These are phyloP conservation scores for Fusarium irregulare DNA, from an alignment of 2,329 filamentous ascomycete species.

Conservation along the genomic window DNA sequence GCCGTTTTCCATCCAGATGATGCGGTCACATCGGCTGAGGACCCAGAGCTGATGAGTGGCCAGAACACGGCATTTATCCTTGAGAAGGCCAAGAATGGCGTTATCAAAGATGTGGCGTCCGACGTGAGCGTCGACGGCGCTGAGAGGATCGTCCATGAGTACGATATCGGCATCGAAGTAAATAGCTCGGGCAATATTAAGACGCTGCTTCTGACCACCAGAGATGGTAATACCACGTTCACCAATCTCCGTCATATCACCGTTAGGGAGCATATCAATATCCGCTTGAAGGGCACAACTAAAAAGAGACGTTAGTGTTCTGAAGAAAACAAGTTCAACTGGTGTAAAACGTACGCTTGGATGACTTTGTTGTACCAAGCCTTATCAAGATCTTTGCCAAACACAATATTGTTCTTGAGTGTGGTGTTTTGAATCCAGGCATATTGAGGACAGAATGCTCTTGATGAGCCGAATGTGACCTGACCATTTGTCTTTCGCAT, in stretches of 20 bases:
- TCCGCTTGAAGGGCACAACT: conserved; percentile 85
- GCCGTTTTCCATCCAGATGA: conserved; percentile 92
- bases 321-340: background rate
- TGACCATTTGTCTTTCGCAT: conserved; percentile 86
- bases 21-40: conserved; percentile 87
- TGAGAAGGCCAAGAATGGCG: conserved; percentile 88
- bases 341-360: conserved; percentile 66
- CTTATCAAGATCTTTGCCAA: conserved; percentile 81
- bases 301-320: conserved; percentile 18
- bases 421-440: conserved; percentile 97
- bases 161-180: conserved; percentile 76
- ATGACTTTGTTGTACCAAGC: conserved; percentile 88
- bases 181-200: conserved; percentile 90
- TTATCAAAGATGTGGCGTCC: conserved; percentile 88
- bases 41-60: conserved; percentile 97
- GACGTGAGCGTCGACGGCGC: conserved; percentile 76
- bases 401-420: conserved; percentile 88
- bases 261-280: conserved; percentile 90
- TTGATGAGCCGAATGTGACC: conserved; percentile 78
- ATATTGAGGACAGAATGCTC: conserved; percentile 95
- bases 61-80: conserved; percentile 88
- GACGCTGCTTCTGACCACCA: conserved; percentile 92
- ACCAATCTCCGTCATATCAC: conserved; percentile 91
- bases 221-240: conserved; percentile 96
- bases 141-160: conserved; percentile 76